Base-by-base conservation (phyloP, 1,139 yeast genomes). In the Zhuliangozyma blackwelliae region DNA sequence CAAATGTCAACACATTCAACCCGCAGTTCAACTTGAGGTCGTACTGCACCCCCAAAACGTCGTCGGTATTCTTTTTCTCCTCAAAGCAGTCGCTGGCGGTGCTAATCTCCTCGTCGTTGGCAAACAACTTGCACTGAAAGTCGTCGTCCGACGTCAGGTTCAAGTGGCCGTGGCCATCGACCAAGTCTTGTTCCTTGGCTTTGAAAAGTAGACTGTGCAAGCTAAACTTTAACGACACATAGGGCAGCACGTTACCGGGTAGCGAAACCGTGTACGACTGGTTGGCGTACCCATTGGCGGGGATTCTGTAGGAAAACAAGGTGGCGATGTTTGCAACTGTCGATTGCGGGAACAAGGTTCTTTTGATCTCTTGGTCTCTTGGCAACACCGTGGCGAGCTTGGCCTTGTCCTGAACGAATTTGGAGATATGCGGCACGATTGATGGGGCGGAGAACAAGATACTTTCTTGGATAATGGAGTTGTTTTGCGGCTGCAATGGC, bases 11-110 rank as follows among this genome's bases (percentile, higher is more conserved):
- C 22, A 68, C 60, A 45, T 75, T 75, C 45, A 75, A 59, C 0
- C 80, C 81, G 40, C 63, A 51, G 32, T 68, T 64, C 44, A 75
- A 59, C 50, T 75, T 75, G 37, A 75, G 48, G 39, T 75, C 80
- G 46, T 72, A 74, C 36, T 65, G 64, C 21, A 75, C 58, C 5
- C 64, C 63, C 30, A 74, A 55, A 9, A 48, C 39, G 10, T 40
- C 36, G 5, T 41, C 41, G 7, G 38, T 40, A 7, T 37, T 40
- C 22, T 31, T 37, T 10, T 62, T 61, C 35, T 71, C 61, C 51
- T 68, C 63, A 42, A 57, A 43, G 52, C 69, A 48, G 54, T 74
- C 62, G 34, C 65, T 54, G 38, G 72, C 59, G 21, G 50, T 57
- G 13, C 59, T 57, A 1, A 75, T 72, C 39, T 68, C 73, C 34